Base-by-base conservation (phyloP, 1,139 yeast species). In the Scheffersomyces lignicola region DNA sequence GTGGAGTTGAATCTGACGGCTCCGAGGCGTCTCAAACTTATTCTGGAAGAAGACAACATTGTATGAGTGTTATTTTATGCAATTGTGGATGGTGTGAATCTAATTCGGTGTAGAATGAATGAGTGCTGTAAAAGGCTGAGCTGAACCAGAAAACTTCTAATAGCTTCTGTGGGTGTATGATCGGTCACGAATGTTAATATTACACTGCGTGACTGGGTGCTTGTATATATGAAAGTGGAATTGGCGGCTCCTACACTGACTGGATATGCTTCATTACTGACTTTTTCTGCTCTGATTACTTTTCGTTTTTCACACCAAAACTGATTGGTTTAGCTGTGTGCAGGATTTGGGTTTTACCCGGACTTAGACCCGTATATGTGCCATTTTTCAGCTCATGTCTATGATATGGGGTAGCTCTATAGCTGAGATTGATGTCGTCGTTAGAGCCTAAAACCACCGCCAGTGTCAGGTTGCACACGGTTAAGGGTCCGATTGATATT, bases 361-460 rank as follows among this genome's bases (percentile, higher is more conserved):
- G 23, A 20, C 23, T 9, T n/a, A n/a, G n/a, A n/a, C n/a, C n/a
- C n/a, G n/a, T n/a, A n/a, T n/a, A n/a, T n/a, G n/a, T n/a, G n/a
- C n/a, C n/a, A n/a, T n/a, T n/a, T n/a, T n/a, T n/a, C n/a, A n/a
- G n/a, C n/a, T n/a, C n/a, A n/a, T n/a, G n/a, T n/a, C n/a, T 23
- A 23, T 23, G 26, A 20, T 20, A 20, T 23, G 26, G 6, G 9
- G 11, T n/a, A n/a, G n/a, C n/a, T 20, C 8, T 20, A 9, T 20
- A 20, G 8, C 8, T 20, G 11, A 23, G 6, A 23, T 23, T 11
- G 16, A 26, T 26, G 29, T 4, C 29, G 43, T 39, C 45, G 14
- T 32, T 54, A 39, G 87, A 80, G 47, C 87, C 86, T 2, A 62
- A 69, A 20, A 76, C 89, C 1, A 69, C 80, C 3, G 89, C 87